A percentile compares a stretch with the other conserved stretches of the same genome.
Evolutionary conservation across 2,329 filamentous ascomycete genomes (phyloP).

Genomic region (Aureobasidium sp.): DNA sequence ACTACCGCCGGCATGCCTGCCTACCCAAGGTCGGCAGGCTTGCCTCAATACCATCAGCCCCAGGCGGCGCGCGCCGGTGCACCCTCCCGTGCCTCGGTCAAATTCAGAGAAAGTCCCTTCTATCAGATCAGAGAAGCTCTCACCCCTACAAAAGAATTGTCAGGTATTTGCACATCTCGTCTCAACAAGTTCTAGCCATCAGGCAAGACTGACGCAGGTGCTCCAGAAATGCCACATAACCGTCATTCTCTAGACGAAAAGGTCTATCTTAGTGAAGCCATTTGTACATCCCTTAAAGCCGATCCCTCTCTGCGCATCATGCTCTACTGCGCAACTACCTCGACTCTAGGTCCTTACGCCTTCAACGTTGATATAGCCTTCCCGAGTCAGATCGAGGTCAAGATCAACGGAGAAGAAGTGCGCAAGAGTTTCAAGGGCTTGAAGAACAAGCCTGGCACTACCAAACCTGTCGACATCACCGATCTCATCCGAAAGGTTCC

Average conservation of each 20-base stretch:
- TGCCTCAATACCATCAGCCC: not conserved
- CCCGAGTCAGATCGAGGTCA: conserved; percentile 85
- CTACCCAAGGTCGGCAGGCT: not conserved
- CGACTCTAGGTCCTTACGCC: conserved; percentile 48
- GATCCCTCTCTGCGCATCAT: conserved; percentile 65
- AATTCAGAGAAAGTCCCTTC: conserved; percentile 61
- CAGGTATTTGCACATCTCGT: conserved; percentile 49
- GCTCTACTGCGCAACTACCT: conserved; percentile 65
- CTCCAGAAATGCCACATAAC: conserved; percentile 52
- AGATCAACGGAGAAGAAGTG: conserved; percentile 79
- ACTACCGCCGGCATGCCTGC: not conserved
- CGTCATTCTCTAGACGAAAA: conserved; percentile 52
- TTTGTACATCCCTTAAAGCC: conserved; percentile 48
- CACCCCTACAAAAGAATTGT: conserved; percentile 59
- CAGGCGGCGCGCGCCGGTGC: not conserved
- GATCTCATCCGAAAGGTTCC: conserved; percentile 62
- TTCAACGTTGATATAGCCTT: conserved; percentile 66
- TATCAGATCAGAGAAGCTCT: conserved; percentile 64
- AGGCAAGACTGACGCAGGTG: conserved; percentile 27
- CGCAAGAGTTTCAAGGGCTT: conserved; percentile 90
- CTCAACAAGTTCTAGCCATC: conserved; percentile 19
- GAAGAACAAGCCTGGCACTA: conserved; percentile 94
- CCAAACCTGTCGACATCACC: conserved; percentile 87
- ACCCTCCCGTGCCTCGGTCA: not conserved
- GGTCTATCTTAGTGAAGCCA: conserved; percentile 49